Percentiles rank a stretch among this genome's conserved stretches.
Conservation (phyloP, 768 basidiomycete species). For the Lactifluus volemus region DNA sequence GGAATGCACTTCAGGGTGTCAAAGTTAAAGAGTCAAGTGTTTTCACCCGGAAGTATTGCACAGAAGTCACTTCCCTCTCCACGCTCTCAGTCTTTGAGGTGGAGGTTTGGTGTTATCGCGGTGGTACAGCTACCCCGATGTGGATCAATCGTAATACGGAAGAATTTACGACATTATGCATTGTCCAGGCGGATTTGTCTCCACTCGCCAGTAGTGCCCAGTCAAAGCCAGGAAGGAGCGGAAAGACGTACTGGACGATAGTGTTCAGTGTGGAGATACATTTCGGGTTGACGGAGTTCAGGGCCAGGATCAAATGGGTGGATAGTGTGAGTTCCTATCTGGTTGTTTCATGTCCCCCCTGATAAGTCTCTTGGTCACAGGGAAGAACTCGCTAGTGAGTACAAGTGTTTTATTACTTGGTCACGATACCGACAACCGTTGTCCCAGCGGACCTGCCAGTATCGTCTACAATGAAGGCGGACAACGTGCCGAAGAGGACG, state of each 20-base stretch:
- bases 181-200: constrained; percentile 71
- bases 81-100: constrained; percentile 77
- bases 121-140: constrained; percentile 58
- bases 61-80: constrained; percentile 66
- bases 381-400: constrained; percentile 66
- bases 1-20: constrained; percentile 36
- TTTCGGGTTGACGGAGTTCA: constrained; percentile 77
- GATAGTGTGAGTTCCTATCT: constrained; percentile 49
- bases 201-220: constrained; percentile 63
- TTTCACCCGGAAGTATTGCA: constrained; percentile 75
- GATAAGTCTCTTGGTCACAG: constrained; percentile 27
- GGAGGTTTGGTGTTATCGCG: constrained; percentile 78
- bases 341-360: neutral
- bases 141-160: constrained; percentile 66
- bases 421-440: constrained; percentile 4
- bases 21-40: constrained; percentile 78
- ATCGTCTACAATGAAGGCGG: constrained; percentile 80
- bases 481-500: constrained; percentile 64
- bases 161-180: constrained; percentile 66
- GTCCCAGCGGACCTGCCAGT: constrained; percentile 61
- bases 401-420: neutral
- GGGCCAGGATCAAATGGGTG: constrained; percentile 73
- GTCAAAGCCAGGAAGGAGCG: constrained; percentile 52
- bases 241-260: constrained; percentile 75
- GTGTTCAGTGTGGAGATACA: constrained; percentile 80